Base-by-base conservation (phyloP, 495 filamentous ascomycete genomes). In the Talaromyces proteolyticus region DNA sequence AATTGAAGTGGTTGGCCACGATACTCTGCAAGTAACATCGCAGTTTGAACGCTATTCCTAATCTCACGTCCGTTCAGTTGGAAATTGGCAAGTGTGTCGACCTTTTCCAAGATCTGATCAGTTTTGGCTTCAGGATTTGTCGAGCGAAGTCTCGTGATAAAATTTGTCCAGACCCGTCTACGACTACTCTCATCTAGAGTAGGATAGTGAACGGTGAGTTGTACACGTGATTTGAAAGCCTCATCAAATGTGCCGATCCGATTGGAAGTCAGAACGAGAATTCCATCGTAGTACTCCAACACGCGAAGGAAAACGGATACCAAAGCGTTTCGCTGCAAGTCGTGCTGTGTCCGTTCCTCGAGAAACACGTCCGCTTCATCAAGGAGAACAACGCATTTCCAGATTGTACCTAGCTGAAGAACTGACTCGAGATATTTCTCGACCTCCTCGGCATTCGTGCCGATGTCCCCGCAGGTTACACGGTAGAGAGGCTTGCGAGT, bases 391-490 rank as follows among this genome's bases (percentile, higher is more conserved):
- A 83, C 68, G 6, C 73, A 75, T 4, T 72, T 73, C 78, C 78
- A 83, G 1, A 63, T 62, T 1, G 64, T 53, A 3, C 70, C 70
- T 21, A 81, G 66, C 37, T 76, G 67, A 4, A 85, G 62, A 36
- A 82, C 72, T 1, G 64, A 56, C 45, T 68, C 65, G 16, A 86
- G 68, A 18, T 67, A 69, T 4, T 57, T 54, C 46, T 85, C 80
- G 12, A 84, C 69, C 5, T 66, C 61, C 6, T 58, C 62, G 2
- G 77, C 69, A 22, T 68, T 60, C 1, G 66, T 76, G 2, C 79
- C 78, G 0, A 84, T 63, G 44, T 84, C 80, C 0, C 78, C 77
- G 0, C 74, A 72, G 24, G 70, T 75, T 4, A 85, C 70, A n/a
- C 66, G 62, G 49, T 78, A 77, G 0, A 84, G 60, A 3, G 81